Evolutionary conservation across 306 rosid genomes (phyloP).

Genomic region (Betula pendula): DNA sequence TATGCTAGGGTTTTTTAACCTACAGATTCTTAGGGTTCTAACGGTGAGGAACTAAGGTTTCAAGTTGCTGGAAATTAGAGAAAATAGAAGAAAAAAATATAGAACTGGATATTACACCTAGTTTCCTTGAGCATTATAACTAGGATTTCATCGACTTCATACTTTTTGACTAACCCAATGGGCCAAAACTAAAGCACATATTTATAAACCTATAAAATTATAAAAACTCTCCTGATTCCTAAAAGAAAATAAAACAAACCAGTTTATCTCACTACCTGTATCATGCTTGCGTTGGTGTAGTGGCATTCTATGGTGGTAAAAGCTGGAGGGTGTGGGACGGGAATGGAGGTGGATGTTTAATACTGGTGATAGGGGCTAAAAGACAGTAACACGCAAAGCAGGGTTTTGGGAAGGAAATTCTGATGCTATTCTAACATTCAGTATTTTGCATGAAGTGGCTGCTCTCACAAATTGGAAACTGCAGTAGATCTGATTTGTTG

Average conservation of each 20-base stretch:
- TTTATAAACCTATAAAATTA: neutral
- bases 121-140: neutral
- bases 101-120: neutral
- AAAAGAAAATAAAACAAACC: neutral
- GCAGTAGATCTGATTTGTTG: neutral
- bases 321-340: neutral
- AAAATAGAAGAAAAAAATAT: neutral
- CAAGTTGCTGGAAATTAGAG: constrained; percentile 3
- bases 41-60: neutral
- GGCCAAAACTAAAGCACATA: neutral
- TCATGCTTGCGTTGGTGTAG: neutral
- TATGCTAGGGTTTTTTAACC: neutral
- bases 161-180: neutral
- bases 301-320: neutral
- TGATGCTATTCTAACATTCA: neutral
- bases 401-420: neutral
- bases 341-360: neutral
- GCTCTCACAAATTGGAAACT: too few species aligned
- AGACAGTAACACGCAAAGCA: neutral
- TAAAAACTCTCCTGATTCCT: neutral
- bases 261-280: neutral
- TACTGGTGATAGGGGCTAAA: neutral
- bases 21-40: neutral
- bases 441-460: neutral
- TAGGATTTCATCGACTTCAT: neutral